Conservation (phyloP, 495 filamentous ascomycete species). For the Pseudomonodictys pantanalensis region DNA sequence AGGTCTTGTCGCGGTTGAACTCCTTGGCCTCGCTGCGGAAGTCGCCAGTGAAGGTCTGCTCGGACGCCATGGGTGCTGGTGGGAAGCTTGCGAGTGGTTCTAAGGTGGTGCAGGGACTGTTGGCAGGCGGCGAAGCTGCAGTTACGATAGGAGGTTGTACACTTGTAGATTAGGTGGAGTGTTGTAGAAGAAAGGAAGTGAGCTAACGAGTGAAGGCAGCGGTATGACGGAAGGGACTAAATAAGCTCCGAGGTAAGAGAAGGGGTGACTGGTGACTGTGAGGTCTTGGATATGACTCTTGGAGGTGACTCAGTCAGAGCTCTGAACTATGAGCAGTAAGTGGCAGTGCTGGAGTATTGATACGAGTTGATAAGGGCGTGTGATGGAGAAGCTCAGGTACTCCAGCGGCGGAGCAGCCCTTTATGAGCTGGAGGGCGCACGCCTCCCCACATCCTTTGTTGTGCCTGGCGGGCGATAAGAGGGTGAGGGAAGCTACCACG, state of each 20-base stretch:
- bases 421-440: slow-evolving; percentile 20
- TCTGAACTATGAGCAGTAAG: neutral
- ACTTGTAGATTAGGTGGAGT: neutral
- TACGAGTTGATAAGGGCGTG: slow-evolving; percentile 1
- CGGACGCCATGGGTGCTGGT: slow-evolving; percentile 37
- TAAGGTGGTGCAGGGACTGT: neutral
- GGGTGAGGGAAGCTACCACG: slow-evolving; percentile 18
- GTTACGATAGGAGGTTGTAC: slow-evolving; percentile 2
- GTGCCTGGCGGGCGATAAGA: slow-evolving; percentile 32
- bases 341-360: neutral
- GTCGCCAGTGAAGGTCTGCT: slow-evolving; percentile 42
- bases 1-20: slow-evolving; percentile 47
- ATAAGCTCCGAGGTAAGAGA: slow-evolving; percentile 10
- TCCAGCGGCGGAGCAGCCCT: slow-evolving; percentile 3
- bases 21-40: slow-evolving; percentile 43
- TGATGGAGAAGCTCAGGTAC: slow-evolving; percentile 1
- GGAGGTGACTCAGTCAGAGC: slow-evolving; percentile 26
- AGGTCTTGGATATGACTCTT: slow-evolving; percentile 24
- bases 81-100: slow-evolving; percentile 14
- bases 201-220: slow-evolving; percentile 5
- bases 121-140: slow-evolving; percentile 7
- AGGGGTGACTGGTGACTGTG: slow-evolving; percentile 20
- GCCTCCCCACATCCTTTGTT: slow-evolving; percentile 33
- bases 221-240: slow-evolving; percentile 26
- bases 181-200: slow-evolving; percentile 11